These are phyloP conservation scores for Dujonia santamariae DNA, from an alignment of 1,139 yeast genomes.

Conservation along the genomic window DNA sequence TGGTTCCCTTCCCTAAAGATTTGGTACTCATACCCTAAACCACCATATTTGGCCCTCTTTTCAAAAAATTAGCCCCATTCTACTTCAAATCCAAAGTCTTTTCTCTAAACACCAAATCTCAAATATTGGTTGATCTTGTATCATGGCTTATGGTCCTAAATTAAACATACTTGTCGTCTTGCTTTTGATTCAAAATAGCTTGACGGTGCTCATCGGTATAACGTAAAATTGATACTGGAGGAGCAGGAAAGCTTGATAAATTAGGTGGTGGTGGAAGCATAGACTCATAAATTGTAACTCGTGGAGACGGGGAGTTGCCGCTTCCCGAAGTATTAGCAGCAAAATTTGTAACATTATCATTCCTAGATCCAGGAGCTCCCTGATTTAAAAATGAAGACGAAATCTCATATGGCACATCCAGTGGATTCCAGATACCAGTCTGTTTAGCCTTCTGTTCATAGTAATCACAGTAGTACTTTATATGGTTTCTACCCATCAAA, in stretches of 20 bases:
- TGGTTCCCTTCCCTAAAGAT: too few species aligned
- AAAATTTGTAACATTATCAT: slow-evolving; percentile 14
- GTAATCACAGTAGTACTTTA: slow-evolving; percentile 71
- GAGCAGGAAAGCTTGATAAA: slow-evolving; percentile 27
- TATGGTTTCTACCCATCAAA: slow-evolving; percentile 75
- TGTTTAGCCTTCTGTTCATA: slow-evolving; percentile 59
- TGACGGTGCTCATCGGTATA: slow-evolving; percentile 19
- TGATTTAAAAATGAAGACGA: slow-evolving; percentile 34
- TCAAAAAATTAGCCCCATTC: too few species aligned
- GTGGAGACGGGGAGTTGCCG: neutral
- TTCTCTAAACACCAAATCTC: too few species aligned
- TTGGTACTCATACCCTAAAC: too few species aligned
- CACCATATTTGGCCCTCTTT: too few species aligned
- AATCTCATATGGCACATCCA: slow-evolving; percentile 39
- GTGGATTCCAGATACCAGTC: slow-evolving; percentile 42
- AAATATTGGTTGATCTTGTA: too few species aligned
- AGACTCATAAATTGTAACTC: slow-evolving; percentile 9
- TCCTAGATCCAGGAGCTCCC: slow-evolving; percentile 44
- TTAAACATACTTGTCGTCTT: slow-evolving; percentile 3
- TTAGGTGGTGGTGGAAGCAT: slow-evolving; percentile 37
- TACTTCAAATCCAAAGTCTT: too few species aligned
- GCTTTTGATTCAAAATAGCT: slow-evolving; percentile 15
- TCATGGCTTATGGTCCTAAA: too few species aligned
- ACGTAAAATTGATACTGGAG: slow-evolving; percentile 33
- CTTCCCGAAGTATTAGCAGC: slow-evolving; percentile 9